Base-by-base conservation (phyloP, 805 yeast species). In the Saccharomycopsis amapae region DNA sequence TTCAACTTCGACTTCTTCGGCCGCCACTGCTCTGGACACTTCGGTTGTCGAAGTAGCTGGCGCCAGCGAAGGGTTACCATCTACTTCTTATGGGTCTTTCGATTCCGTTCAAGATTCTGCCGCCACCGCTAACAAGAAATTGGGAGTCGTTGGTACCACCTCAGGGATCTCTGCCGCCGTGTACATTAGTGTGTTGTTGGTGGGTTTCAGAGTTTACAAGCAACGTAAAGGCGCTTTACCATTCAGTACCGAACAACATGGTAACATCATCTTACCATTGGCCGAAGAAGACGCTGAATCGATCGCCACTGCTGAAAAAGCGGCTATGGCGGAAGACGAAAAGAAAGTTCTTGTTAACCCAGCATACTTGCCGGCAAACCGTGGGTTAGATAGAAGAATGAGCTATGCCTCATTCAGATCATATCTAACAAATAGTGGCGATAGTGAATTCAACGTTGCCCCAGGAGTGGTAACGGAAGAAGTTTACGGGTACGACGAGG, bases 121-220 rank as follows among this genome's bases (percentile, higher is more conserved):
- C 43, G 56, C 54, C 34, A 54, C 50, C 20, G 63, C 64, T 25
- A 55, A 62, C 26, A 50, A 64, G 12, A 61, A 58, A 19, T 58
- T 64, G 25, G 59, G 49, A 24, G 96, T 95, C 31, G 56, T 49
- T 35, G 54, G 62, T 19, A 59, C 45, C 3, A 51, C 46, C 18
- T 38, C 60, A 4, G 48, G 51, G 15, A 42, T 52, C 13, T 47
- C 51, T 40, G 53, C 53, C 20, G 53, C 51, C 19, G 51, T 47
- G 19, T 50, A 50, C 22, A 50, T 50, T 22, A 39, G 46, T 22
- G 58, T 57, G 23, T 34, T 60, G 24, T 47, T 53, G 12, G 58
- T 53, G 13, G 66, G 60, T 2, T 60, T 59, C 53, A 50, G 56
- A 32, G 48, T 58, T 23, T 62, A 61, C 55, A 58, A 55, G 46